Evolutionary conservation across 177 flowering plant genomes (phyloP), one percentile per base, ranked within the genome.

Genomic region (Telopea speciosissima): DNA sequence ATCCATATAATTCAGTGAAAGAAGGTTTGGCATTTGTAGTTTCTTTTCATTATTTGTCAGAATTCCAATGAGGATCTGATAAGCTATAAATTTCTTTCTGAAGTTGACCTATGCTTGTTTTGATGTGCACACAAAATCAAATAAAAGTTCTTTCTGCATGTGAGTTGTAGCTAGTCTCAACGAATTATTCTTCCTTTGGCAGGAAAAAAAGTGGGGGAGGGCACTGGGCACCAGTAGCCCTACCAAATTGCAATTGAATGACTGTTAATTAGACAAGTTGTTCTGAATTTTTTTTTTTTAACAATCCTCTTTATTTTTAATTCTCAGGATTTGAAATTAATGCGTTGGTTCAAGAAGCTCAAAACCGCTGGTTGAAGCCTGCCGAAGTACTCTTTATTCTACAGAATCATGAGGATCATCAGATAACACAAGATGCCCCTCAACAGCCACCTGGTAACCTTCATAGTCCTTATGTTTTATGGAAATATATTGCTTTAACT

Each of bases 281-380:
- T 58, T 66, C 33, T 70, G 54, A 67, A n/a, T n/a, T n/a, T 36
- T 0, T 8, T 8, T 36, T 36, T 8, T 36, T 8, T 36, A 3
- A 36, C 40, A 6, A 52, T 40, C 14, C 31, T 66, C 10, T 62
- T 52, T 9, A 24, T 23, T 56, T 31, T 56, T 17, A 10, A 22
- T 69, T 81, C 59, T 62, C 87, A 94, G 97, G 77, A 36, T 89
- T 77, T 79, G 85, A 88, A 77, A 79, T 88, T 14, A 72, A 78
- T 71, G 77, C 81, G 59, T 81, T 95, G 69, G 76, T 77, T 54
- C 81, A 72, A 76, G 94, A 86, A 84, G 97, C 99, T 68, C 85
- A 78, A 70, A 59, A 33, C 25, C 88, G 99, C 24, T 95, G 99
- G 99, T 78, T 95, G 80, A 95, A 88, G 82, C 90, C 97, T 33